phyloP scores from a whole-genome alignment of 2,329 filamentous ascomycete species.

The Trichoderma brevicompactum region DNA sequence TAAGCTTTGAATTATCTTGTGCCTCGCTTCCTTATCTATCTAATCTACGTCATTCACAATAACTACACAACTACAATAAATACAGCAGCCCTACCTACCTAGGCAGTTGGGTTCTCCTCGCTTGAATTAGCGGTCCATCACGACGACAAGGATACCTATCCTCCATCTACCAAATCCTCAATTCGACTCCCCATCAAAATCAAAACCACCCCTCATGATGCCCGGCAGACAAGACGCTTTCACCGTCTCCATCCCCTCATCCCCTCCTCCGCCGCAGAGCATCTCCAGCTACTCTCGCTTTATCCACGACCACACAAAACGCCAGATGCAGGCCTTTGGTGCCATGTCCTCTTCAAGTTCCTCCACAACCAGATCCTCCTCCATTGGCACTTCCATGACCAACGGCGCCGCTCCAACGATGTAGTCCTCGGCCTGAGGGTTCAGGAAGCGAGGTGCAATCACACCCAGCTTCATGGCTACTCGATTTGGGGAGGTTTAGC shows the following conservation, averaged over 20 bases:
- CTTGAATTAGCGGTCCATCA: too few species aligned
- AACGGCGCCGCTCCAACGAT: slow-evolving; percentile 38
- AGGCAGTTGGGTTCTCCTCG: too few species aligned
- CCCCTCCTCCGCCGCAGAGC: slow-evolving; percentile 49
- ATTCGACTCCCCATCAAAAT: neutral
- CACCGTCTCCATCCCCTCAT: slow-evolving; percentile 44
- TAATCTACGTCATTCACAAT: neutral
- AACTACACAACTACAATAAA: neutral
- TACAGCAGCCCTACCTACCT: too few species aligned
- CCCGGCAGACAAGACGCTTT: slow-evolving; percentile 48
- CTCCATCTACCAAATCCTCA: neutral
- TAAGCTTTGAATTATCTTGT: neutral
- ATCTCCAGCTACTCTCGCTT: slow-evolving; percentile 61
- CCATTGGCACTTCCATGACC: slow-evolving; percentile 33
- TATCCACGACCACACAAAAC: slow-evolving; percentile 69
- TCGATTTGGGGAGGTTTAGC: slow-evolving; percentile 7
- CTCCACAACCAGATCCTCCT: slow-evolving; percentile 28
- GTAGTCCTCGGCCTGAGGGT: neutral
- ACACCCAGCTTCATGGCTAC: neutral
- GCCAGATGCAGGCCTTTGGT: slow-evolving; percentile 63
- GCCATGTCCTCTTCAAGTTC: slow-evolving; percentile 32
- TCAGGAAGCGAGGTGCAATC: neutral
- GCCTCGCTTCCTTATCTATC: neutral
- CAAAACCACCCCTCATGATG: slow-evolving; percentile 38
- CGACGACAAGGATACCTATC: too few species aligned